phyloP scores from a whole-genome alignment of 805 yeast genomes.

The Isabelozyma pseudorhagii region DNA sequence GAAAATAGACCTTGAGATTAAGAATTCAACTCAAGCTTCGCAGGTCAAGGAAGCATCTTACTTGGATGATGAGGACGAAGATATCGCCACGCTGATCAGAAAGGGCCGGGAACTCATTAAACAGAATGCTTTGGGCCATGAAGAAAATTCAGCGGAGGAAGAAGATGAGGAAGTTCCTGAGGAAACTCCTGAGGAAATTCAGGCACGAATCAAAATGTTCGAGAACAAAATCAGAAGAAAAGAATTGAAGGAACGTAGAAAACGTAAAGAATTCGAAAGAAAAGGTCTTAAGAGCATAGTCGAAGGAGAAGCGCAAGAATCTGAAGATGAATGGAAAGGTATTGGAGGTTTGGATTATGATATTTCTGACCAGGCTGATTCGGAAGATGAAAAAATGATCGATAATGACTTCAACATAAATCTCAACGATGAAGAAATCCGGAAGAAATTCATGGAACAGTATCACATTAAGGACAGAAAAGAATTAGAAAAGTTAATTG shows the following conservation, averaged over 20 bases:
- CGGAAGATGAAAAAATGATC: slow-evolving; percentile 76
- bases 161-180: slow-evolving; percentile 19
- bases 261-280: slow-evolving; percentile 52
- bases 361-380: slow-evolving; percentile 54
- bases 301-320: slow-evolving; percentile 84
- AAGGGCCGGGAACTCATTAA: slow-evolving; percentile 20
- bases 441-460: slow-evolving; percentile 56
- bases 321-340: slow-evolving; percentile 87
- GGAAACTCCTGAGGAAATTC: slow-evolving; percentile 19
- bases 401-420: slow-evolving; percentile 64
- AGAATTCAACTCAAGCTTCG: not conserved
- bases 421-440: slow-evolving; percentile 55
- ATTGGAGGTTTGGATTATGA: slow-evolving; percentile 73
- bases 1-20: not conserved
- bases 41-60: not conserved
- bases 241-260: slow-evolving; percentile 30
- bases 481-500: slow-evolving; percentile 62
- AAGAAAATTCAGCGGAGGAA: slow-evolving; percentile 11
- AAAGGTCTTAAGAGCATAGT: slow-evolving; percentile 58
- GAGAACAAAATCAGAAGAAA: slow-evolving; percentile 35
- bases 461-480: slow-evolving; percentile 60
- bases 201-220: slow-evolving; percentile 29
- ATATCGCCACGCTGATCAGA: slow-evolving; percentile 21
- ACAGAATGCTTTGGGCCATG: slow-evolving; percentile 6
- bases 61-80: slow-evolving; percentile 17